Conservation (phyloP, 495 filamentous ascomycete species). For the Achaetomiella virescens region DNA sequence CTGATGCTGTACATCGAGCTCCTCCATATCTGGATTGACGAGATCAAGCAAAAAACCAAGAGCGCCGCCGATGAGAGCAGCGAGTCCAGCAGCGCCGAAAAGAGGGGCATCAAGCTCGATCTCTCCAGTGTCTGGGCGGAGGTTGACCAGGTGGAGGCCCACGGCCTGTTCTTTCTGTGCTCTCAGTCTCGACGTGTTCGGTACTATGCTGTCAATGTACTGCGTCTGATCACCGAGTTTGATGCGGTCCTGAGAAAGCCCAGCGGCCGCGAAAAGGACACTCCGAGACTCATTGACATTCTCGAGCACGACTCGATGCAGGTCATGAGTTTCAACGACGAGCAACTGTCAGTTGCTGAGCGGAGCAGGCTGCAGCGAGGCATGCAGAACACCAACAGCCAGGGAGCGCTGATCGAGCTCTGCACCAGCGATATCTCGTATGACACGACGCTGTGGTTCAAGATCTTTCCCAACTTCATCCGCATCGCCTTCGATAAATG, state of each 20-base stretch:
- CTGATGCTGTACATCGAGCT: slow-evolving; percentile 88
- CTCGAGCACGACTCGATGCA: slow-evolving; percentile 82
- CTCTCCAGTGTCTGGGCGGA: slow-evolving; percentile 80
- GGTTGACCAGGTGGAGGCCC: slow-evolving; percentile 94
- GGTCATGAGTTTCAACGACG: slow-evolving; percentile 88
- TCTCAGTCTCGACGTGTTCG: slow-evolving; percentile 88
- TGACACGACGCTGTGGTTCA: slow-evolving; percentile 93
- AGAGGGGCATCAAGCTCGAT: slow-evolving; percentile 69
- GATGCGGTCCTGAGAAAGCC: slow-evolving; percentile 77
- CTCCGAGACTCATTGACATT: slow-evolving; percentile 73
- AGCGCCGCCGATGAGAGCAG: slow-evolving; percentile 58
- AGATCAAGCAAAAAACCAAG: slow-evolving; percentile 80
- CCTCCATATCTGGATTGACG: slow-evolving; percentile 92
- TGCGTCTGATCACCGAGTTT: slow-evolving; percentile 89
- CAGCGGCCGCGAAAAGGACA: slow-evolving; percentile 49
- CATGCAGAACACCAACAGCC: slow-evolving; percentile 73
- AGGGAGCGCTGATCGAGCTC: slow-evolving; percentile 84
- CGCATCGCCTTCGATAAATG: slow-evolving; percentile 86
- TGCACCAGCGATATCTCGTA: slow-evolving; percentile 94
- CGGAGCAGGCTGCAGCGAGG: slow-evolving; percentile 87
- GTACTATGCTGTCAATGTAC: slow-evolving; percentile 82
- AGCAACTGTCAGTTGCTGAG: slow-evolving; percentile 85
- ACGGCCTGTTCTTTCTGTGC: slow-evolving; percentile 96
- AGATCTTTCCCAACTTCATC: slow-evolving; percentile 93
- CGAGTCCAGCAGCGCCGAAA: slow-evolving; percentile 53